Percentiles rank a stretch among this genome's conserved stretches.
These are phyloP conservation scores for Cladosporium sp. DNA, from an alignment of 2,329 filamentous ascomycete species.

Conservation along the genomic window DNA sequence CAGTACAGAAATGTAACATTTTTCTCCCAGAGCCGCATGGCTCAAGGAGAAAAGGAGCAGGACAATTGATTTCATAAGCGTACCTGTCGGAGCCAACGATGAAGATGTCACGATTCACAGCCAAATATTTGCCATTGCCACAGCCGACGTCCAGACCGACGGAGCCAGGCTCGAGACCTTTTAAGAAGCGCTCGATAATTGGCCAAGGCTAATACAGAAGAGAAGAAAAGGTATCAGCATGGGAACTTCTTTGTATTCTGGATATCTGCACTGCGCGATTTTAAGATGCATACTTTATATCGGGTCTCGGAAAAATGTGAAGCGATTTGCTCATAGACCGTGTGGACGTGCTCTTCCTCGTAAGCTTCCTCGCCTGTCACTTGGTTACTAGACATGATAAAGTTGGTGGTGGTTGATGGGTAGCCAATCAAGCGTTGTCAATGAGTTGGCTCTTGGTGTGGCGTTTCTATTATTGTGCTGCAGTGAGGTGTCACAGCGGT, in stretches of 20 bases:
- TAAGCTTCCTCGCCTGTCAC: slow-evolving; percentile 45
- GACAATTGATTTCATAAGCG: slow-evolving; percentile 23
- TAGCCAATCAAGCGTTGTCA: not conserved
- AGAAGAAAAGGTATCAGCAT: not conserved
- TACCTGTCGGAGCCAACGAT: slow-evolving; percentile 84
- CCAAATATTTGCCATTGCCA: slow-evolving; percentile 93
- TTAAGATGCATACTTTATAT: slow-evolving; percentile 54
- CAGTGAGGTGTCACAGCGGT: too few relatives aligned
- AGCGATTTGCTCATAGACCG: slow-evolving; percentile 84
- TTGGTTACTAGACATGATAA: not conserved
- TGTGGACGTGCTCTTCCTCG: slow-evolving; percentile 83
- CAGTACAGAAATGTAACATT: too few relatives aligned
- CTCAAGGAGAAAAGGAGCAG: too few relatives aligned
- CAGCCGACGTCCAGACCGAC: slow-evolving; percentile 90
- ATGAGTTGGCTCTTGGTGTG: too few relatives aligned
- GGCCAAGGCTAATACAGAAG: slow-evolving; percentile 69
- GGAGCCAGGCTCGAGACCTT: slow-evolving; percentile 60
- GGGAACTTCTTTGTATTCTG: not conserved
- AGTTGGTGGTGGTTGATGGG: not conserved
- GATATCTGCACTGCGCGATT: too few relatives aligned
- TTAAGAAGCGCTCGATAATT: slow-evolving; percentile 75
- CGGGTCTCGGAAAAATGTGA: slow-evolving; percentile 77
- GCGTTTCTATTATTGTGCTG: too few relatives aligned
- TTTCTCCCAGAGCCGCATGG: too few relatives aligned
- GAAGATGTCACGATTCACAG: slow-evolving; percentile 71